phyloP scores from a whole-genome alignment of 805 yeast genomes.

The Starmerella apicola region DNA sequence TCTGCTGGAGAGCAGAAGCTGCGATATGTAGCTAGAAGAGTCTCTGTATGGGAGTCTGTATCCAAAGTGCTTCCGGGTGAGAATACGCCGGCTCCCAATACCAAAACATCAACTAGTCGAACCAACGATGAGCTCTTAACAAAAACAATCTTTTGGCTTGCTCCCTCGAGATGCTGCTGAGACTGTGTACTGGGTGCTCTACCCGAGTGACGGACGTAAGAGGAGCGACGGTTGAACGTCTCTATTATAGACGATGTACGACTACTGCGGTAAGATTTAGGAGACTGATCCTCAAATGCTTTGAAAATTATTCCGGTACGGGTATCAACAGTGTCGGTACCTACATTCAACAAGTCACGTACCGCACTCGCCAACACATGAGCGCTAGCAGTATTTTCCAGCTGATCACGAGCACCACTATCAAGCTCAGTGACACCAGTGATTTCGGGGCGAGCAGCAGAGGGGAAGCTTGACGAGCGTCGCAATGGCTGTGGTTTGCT shows the following conservation, averaged over 20 bases:
- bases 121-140: slow-evolving; percentile 62
- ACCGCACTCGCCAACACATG: slow-evolving; percentile 44
- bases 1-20: slow-evolving; percentile 48
- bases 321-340: slow-evolving; percentile 44
- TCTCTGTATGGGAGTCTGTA: slow-evolving; percentile 48
- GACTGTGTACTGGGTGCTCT: background rate
- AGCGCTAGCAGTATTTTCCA: slow-evolving; percentile 26
- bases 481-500: slow-evolving; percentile 8
- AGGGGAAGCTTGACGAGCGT: slow-evolving; percentile 30
- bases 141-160: slow-evolving; percentile 33
- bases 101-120: slow-evolving; percentile 64
- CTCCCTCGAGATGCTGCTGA: background rate
- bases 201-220: slow-evolving; percentile 1
- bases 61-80: slow-evolving; percentile 38
- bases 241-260: slow-evolving; percentile 35
- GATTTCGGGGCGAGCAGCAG: slow-evolving; percentile 22
- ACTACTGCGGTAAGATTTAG: slow-evolving; percentile 23
- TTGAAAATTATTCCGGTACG: slow-evolving; percentile 49
- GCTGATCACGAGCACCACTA: slow-evolving; percentile 27
- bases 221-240: slow-evolving; percentile 29
- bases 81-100: slow-evolving; percentile 55
- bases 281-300: slow-evolving; percentile 32
- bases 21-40: slow-evolving; percentile 58
- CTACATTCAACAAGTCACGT: slow-evolving; percentile 53
- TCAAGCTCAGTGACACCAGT: slow-evolving; percentile 41